phyloP scores from a whole-genome alignment of 169 alveolate genomes.

The Plasmodium yoelii region DNA sequence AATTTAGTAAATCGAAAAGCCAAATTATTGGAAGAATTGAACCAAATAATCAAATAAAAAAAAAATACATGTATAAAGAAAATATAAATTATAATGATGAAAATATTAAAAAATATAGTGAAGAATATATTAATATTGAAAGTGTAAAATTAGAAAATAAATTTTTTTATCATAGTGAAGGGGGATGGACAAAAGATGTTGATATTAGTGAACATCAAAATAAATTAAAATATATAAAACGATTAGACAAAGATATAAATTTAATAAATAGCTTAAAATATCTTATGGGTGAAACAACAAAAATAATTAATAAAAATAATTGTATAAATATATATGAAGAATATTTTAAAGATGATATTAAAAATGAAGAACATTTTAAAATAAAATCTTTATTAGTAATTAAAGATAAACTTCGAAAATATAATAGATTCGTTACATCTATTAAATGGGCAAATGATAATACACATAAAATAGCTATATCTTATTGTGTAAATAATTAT shows the following conservation, averaged over 20 bases:
- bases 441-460: slow-evolving; percentile 67
- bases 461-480: slow-evolving; percentile 53
- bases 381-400: slow-evolving; percentile 65
- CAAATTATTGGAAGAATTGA: slow-evolving; percentile 45
- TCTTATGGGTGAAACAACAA: slow-evolving; percentile 66
- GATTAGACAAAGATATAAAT: slow-evolving; percentile 49
- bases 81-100: slow-evolving; percentile 62
- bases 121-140: slow-evolving; percentile 50
- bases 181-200: slow-evolving; percentile 71
- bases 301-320: slow-evolving; percentile 70
- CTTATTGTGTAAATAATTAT: slow-evolving; percentile 65
- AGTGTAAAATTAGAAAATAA: slow-evolving; percentile 65
- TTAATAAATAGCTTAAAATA: slow-evolving; percentile 61
- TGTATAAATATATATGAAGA: slow-evolving; percentile 66
- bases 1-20: slow-evolving; percentile 35
- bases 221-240: slow-evolving; percentile 42
- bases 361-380: slow-evolving; percentile 49
- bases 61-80: slow-evolving; percentile 40
- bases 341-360: slow-evolving; percentile 38
- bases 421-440: slow-evolving; percentile 47
- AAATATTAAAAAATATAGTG: slow-evolving; percentile 41
- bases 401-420: slow-evolving; percentile 33
- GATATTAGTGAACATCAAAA: slow-evolving; percentile 69
- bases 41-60: slow-evolving; percentile 34
- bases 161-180: slow-evolving; percentile 72